Evolutionary conservation across 352 stramenopile genomes (phyloP), one percentile per base, ranked within the genome.

Genomic region (Globisporangium spiculum): DNA sequence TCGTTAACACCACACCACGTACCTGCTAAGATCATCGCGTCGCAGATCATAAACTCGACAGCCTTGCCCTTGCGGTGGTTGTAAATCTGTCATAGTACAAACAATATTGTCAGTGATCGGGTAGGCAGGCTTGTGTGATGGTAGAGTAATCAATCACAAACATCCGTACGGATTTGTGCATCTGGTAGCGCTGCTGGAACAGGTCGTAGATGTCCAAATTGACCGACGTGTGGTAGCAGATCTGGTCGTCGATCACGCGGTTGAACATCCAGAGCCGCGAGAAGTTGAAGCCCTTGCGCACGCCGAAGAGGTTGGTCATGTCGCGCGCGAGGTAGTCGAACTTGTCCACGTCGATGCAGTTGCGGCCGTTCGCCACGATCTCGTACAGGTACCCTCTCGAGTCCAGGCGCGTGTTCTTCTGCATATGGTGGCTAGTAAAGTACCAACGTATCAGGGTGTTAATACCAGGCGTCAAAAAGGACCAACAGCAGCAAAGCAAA

Each of bases 281-380:
- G 54, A 90, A 93, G 67, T 96, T 82, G 67, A 91, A 94, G 48
- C 79, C 79, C 52, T 91, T 93, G 54, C 81, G 78, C 66, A 93
- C 73, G 27, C 90, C 89, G 63, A 94, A 94, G 8, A 96, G 76
- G 72, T 94, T 92, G 46, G 92, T 75, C 77, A 92, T 93, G 75
- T 97, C 89, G 8, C 90, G 83, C 16, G 88, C 83, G 36, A 97
- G 71, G 73, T 97, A 97, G 75, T 97, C 91, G 56, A 97, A 96
- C 77, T 97, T 97, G 78, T 97, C 91, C 38, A 97, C 88, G 70
- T 97, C 91, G 59, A 97, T 93, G 72, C 88, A 91, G 77, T 96
- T 97, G 67, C 88, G 83, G 30, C 86, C 89, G 65, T 97, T 97
- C 1, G 87, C 88, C 48, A 97, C 89, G 61, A 97, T 97, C 70